Conservation (phyloP, 352 stramenopile genomes). For the Blastocystis sp. region DNA sequence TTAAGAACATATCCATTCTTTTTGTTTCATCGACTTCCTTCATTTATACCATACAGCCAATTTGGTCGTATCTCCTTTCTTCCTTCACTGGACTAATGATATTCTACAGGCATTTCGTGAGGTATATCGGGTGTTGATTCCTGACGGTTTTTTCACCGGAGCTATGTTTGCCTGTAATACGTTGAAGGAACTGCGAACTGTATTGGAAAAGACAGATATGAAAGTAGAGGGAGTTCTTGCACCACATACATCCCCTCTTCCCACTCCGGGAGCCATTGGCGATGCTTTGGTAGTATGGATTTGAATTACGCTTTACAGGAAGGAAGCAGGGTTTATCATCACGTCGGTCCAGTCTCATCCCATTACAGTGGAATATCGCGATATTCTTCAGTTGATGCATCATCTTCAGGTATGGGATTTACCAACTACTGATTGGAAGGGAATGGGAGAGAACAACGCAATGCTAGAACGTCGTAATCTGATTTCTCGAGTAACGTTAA, state of each 20-base stretch:
- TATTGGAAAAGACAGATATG: slow-evolving; percentile 41
- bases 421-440: not conserved
- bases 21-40: not conserved
- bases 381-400: slow-evolving; percentile 60
- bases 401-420: slow-evolving; percentile 12
- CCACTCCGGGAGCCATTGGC: slow-evolving; percentile 33
- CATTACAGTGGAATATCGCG: slow-evolving; percentile 59
- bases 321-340: slow-evolving; percentile 58
- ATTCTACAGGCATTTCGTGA: slow-evolving; percentile 38
- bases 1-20: slow-evolving; percentile 39
- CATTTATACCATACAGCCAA: not conserved
- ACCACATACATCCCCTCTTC: slow-evolving; percentile 32
- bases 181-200: slow-evolving; percentile 29
- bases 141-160: slow-evolving; percentile 48
- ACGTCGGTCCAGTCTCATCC: slow-evolving; percentile 6
- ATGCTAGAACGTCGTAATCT: not conserved
- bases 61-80: slow-evolving; percentile 44
- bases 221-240: not conserved
- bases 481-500: not conserved
- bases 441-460: slow-evolving; percentile 59
- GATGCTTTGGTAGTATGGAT: slow-evolving; percentile 18
- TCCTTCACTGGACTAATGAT: slow-evolving; percentile 56
- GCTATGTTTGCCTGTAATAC: slow-evolving; percentile 28
- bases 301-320: not conserved
- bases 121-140: slow-evolving; percentile 40